These are phyloP conservation scores for Rosa multiflora DNA, from an alignment of 306 rosid genomes.

Conservation along the genomic window DNA sequence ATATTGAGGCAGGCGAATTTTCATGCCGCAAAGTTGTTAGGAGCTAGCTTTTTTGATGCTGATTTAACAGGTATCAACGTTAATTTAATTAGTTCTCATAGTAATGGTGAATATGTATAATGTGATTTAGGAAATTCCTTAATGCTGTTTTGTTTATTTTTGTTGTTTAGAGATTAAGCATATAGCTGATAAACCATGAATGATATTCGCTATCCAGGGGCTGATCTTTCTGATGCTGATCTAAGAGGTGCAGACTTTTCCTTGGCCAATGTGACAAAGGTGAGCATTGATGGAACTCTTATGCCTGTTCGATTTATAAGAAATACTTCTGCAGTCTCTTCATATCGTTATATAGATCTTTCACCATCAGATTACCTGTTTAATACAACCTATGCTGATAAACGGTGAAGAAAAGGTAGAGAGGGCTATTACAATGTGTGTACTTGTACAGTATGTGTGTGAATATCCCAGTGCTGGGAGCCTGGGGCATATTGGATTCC, in stretches of 20 bases:
- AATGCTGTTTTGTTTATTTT: background rate
- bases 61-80: constrained; percentile 77
- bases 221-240: constrained; percentile 94
- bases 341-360: background rate
- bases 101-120: background rate
- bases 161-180: background rate
- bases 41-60: constrained; percentile 95
- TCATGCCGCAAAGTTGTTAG: constrained; percentile 80
- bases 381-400: background rate
- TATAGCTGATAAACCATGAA: background rate
- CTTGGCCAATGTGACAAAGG: constrained; percentile 93
- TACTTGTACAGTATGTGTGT: background rate
- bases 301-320: background rate
- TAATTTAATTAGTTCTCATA: background rate
- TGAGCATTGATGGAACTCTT: constrained; percentile 16
- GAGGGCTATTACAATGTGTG: background rate
- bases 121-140: background rate
- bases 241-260: constrained; percentile 89
- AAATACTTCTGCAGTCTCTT: background rate
- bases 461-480: background rate
- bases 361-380: background rate
- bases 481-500: background rate
- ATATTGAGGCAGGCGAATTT: constrained; percentile 84
- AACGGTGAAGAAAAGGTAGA: background rate
- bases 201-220: constrained; percentile 42